Evolutionary conservation across 2,329 filamentous ascomycete species (phyloP), one percentile per base, ranked within the genome.

Genomic region (Massarina eburnea): DNA sequence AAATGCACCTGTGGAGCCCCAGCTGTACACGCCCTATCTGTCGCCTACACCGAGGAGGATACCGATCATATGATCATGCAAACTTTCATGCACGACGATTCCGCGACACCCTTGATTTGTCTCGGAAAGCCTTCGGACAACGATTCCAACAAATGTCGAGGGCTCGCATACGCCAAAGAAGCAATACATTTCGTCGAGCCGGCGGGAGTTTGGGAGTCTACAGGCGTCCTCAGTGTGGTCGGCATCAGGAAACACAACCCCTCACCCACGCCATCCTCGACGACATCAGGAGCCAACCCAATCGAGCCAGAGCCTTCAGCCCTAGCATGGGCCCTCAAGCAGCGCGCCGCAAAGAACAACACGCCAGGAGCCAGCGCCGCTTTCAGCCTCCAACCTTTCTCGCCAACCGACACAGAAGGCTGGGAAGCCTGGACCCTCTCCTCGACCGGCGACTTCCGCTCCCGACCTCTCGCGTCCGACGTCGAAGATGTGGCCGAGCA

Each of bases 21-120:
- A 1, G 80, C 83, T 0, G 68, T 91, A 1, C 75, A 76, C 21
- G 83, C 79, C 12, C 73, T 90, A n/a, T 83, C 80, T 0, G 68
- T 90, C 18, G 80, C 79, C 10, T 89, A 89, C 59, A 76, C 77
- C 3, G 79, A 80, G 47, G 71, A 74, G 3, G 80, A 82, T 17
- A 81, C 80, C 0, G 78, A 80, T 9, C 79, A 85, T 39, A 82
- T 85, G 45, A 75, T 88, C 17, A 72, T 89, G 51, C 83, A 87
- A 42, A 85, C 79, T 0, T 88, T 84, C 57, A 71, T 76, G 0
- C 78, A 82, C 0, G 68, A 76, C 8, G 79, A 81, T 9, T 41
- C 75, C 69, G 27, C 79, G 76, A 58, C 75, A 72, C 41, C 65
- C n/a, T 62, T 64, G 35, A 81, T 89, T 9, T 84, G 80, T 60